phyloP scores from a whole-genome alignment of 768 basidiomycete species.

The Chlorophyllum brunneum region DNA sequence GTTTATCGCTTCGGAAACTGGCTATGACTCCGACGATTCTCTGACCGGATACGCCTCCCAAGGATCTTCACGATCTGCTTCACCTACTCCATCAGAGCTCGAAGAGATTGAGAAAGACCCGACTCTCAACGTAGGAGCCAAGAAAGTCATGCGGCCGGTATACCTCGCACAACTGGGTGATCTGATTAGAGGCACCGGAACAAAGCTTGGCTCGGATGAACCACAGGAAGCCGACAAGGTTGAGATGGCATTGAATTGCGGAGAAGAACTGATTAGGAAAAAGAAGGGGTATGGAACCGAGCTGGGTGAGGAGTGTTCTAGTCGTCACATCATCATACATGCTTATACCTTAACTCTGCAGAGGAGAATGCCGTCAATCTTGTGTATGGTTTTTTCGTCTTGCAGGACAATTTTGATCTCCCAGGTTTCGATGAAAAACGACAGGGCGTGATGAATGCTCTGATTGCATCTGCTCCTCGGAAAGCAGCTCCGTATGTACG shows the following conservation, averaged over 20 bases:
- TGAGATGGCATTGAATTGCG: constrained; percentile 76
- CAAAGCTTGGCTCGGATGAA: constrained; percentile 46
- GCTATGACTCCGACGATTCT: constrained; percentile 81
- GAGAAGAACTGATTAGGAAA: constrained; percentile 78
- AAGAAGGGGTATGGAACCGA: constrained; percentile 87
- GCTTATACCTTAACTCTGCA: constrained; percentile 25
- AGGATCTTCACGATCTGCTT: constrained; percentile 62
- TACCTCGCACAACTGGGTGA: constrained; percentile 84
- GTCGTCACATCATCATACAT: background rate
- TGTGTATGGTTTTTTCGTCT: constrained; percentile 61
- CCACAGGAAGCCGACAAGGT: constrained; percentile 69
- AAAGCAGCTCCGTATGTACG: constrained; percentile 78
- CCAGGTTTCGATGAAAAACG: constrained; percentile 72
- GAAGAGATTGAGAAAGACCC: constrained; percentile 86
- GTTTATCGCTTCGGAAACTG: constrained; percentile 21
- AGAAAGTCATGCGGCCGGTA: constrained; percentile 77
- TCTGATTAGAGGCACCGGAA: constrained; percentile 63
- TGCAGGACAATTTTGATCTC: constrained; percentile 86
- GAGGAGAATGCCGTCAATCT: constrained; percentile 91
- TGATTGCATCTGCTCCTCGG: constrained; percentile 75
- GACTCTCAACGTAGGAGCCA: constrained; percentile 62
- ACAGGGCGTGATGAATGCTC: constrained; percentile 72
- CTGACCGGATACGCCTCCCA: constrained; percentile 75
- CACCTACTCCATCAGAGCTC: constrained; percentile 79
- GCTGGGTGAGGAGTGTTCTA: constrained; percentile 53